phyloP scores from a whole-genome alignment of 2,329 filamentous ascomycete species.

The Fusarium nematophilum region DNA sequence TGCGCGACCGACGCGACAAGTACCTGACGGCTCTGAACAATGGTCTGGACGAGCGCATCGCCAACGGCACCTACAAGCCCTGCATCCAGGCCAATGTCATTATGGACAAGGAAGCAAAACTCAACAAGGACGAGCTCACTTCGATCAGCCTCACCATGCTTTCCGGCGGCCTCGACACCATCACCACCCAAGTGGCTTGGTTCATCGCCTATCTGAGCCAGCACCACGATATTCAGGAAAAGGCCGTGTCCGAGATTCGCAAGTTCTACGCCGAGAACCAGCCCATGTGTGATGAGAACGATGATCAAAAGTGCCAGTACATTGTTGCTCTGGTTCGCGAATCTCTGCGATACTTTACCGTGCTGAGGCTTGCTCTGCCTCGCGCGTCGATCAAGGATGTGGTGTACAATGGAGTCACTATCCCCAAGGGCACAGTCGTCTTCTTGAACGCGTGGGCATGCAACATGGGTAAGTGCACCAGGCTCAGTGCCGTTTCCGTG shows the following conservation, averaged over 20 bases:
- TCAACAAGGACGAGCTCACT: constrained; percentile 71
- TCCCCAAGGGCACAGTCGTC: constrained; percentile 71
- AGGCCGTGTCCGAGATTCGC: constrained; percentile 66
- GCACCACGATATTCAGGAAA: constrained; percentile 71
- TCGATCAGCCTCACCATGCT: constrained; percentile 77
- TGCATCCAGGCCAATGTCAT: constrained; percentile 77
- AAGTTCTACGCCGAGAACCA: constrained; percentile 62
- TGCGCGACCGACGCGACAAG: constrained; percentile 68
- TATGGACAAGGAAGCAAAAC: constrained; percentile 69
- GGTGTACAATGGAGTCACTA: constrained; percentile 65
- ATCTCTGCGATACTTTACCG: constrained; percentile 71
- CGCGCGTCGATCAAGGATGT: constrained; percentile 71
- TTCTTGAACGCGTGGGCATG: constrained; percentile 77
- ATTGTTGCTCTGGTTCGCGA: constrained; percentile 72
- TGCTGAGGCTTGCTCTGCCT: constrained; percentile 71
- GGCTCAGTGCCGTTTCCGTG: neutral
- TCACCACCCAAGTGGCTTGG: constrained; percentile 74
- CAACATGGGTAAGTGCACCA: constrained; percentile 67
- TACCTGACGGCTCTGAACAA: constrained; percentile 69
- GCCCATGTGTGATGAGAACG: constrained; percentile 68
- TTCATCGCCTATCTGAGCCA: constrained; percentile 70
- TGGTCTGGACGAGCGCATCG: constrained; percentile 70
- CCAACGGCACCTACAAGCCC: constrained; percentile 68
- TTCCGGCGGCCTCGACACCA: constrained; percentile 73
- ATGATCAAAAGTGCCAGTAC: constrained; percentile 73